Evolutionary conservation across 179 eudicot genomes (phyloP), one percentile per base, ranked within the genome.

Genomic region (Carnegiea gigantea): DNA sequence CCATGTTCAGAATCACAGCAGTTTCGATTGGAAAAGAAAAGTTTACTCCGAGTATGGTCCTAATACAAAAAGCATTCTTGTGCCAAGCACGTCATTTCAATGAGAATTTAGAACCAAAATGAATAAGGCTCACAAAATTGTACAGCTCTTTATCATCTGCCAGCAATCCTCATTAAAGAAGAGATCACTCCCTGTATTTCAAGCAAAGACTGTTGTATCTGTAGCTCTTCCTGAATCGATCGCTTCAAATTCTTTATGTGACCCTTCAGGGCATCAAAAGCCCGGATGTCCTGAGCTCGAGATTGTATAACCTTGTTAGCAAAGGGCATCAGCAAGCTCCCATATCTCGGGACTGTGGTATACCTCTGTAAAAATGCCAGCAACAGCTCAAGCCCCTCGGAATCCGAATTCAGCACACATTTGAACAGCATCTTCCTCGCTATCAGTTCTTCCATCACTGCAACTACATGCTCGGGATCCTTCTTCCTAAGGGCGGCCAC

Each of bases 361-460:
- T 91, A 86, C 88, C 86, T 92, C 81, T 92, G 95, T 81, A 95
- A 51, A 84, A 92, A 90, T 30, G 79, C 75, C 87, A 92, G 68
- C 78, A 95, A 65, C 88, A 88, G 80, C 57, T 88, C 92, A 65
- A 95, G 94, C 89, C 94, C 98, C 44, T 90, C 90, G 3, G 30
- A 59, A 57, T 91, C 95, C 88, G 92, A 83, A 91, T 91, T 90
- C 8, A 86, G 83, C 70, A 94, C 89, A 83, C 90, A 89, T 68
- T 82, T 89, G 83, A 95, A 62, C 83, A 92, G 46, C 82, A 91
- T 90, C 92, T 86, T 93, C 86, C 99, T 89, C 0, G 98, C 93
- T 77, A 95, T 92, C 87, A 95, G 81, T 75, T 95, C 99, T 85
- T 94, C 99, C 86, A 94, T 94, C 28, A 95, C 98, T 11, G 98